These are phyloP conservation scores for Mycena pura DNA, from an alignment of 768 basidiomycete species.

Conservation along the genomic window DNA sequence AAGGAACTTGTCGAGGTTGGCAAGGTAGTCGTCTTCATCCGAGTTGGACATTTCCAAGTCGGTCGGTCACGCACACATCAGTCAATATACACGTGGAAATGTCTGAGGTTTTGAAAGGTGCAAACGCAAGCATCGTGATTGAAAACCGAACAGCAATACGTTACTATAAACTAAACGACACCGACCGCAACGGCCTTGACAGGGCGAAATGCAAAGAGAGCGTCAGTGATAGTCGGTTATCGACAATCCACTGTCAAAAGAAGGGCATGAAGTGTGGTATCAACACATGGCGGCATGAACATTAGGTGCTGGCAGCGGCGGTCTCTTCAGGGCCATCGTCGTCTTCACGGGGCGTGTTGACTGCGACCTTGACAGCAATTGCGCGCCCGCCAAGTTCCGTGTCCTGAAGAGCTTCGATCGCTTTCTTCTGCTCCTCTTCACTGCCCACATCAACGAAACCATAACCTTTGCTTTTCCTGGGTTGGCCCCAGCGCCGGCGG, in stretches of 20 bases:
- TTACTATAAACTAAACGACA: conserved; percentile 48
- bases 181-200: conserved; percentile 50
- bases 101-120: not conserved
- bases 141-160: conserved; percentile 26
- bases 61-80: not conserved
- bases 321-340: conserved; percentile 41
- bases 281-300: conserved; percentile 26
- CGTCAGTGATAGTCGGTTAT: conserved; percentile 29
- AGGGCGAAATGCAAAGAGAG: conserved; percentile 32
- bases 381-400: conserved; percentile 86
- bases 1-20: conserved; percentile 76
- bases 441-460: conserved; percentile 95
- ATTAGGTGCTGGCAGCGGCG: conserved; percentile 36
- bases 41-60: conserved; percentile 78
- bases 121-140: conserved; percentile 28
- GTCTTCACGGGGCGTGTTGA: conserved; percentile 77
- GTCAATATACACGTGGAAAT: too few species aligned
- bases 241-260: conserved; percentile 34
- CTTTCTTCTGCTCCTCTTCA: conserved; percentile 91
- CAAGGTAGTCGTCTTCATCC: conserved; percentile 88
- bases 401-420: conserved; percentile 84
- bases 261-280: conserved; percentile 30
- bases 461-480: conserved; percentile 93
- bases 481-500: conserved; percentile 80
- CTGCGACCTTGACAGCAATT: conserved; percentile 95